Conservation (phyloP, 495 filamentous ascomycete genomes). For the Xylaria sp. region DNA sequence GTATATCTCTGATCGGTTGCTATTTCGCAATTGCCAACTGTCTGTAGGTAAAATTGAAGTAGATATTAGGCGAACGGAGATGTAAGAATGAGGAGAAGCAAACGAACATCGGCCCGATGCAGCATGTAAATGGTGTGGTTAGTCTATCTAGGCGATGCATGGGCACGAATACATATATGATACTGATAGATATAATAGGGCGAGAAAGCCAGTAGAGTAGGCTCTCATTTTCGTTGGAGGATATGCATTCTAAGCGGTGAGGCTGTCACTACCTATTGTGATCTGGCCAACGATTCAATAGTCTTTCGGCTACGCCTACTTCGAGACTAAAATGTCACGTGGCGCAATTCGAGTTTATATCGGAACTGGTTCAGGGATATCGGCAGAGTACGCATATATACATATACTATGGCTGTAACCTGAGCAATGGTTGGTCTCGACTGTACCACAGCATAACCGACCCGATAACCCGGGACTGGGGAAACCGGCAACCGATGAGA, state of each 20-base stretch:
- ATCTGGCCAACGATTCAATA: not conserved
- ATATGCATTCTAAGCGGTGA: no score
- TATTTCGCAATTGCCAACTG: not conserved
- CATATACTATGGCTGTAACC: not conserved
- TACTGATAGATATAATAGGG: not conserved
- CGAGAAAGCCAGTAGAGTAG: not conserved
- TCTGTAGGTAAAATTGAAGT: not conserved
- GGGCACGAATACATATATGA: not conserved
- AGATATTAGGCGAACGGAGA: not conserved
- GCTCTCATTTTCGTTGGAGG: not conserved
- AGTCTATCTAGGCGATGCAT: not conserved
- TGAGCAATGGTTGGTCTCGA: not conserved
- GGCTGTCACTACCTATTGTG: not conserved
- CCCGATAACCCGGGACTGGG: not conserved
- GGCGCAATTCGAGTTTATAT: not conserved
- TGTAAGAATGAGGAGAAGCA: not conserved
- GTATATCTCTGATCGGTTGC: not conserved
- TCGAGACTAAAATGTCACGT: not conserved
- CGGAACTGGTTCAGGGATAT: not conserved
- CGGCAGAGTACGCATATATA: not conserved
- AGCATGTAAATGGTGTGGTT: not conserved
- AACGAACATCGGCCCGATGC: slow-evolving; percentile 17
- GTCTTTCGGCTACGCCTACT: not conserved
- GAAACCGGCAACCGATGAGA: not conserved
- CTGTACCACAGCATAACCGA: slow-evolving; percentile 8